A percentile compares a stretch with the other conserved stretches of the same genome.
phyloP scores from a whole-genome alignment of 2,329 filamentous ascomycete genomes.

The Fusarium ambrosium region DNA sequence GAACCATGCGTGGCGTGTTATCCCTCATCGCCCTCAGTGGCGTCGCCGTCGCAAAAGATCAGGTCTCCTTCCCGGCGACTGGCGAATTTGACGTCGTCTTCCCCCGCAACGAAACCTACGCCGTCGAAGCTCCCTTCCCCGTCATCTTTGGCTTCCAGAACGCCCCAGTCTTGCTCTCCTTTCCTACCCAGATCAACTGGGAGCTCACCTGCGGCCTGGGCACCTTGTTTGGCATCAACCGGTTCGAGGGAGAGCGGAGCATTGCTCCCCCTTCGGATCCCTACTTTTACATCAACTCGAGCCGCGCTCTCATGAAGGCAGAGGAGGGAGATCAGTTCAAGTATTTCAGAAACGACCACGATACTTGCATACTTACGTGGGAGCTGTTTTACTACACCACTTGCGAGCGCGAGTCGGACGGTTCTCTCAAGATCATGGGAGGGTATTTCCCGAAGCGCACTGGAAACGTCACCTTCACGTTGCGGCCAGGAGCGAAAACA shows the following conservation, averaged over 20 bases:
- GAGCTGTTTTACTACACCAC: constrained; percentile 23
- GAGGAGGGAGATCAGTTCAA: constrained; percentile 26
- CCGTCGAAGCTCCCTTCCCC: constrained; percentile 27
- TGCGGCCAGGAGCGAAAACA: constrained; percentile 19
- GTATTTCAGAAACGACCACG: constrained; percentile 25
- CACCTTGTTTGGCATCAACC: constrained; percentile 23
- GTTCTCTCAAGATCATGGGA: constrained; percentile 20
- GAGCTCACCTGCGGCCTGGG: constrained; percentile 14
- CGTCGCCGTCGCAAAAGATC: constrained; percentile 12
- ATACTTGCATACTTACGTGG: constrained; percentile 24
- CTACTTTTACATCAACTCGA: constrained; percentile 31
- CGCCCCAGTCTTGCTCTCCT: constrained; percentile 24
- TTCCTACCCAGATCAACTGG: constrained; percentile 25
- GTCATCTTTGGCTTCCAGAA: constrained; percentile 36
- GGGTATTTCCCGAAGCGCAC: constrained; percentile 15
- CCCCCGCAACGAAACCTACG: constrained; percentile 30
- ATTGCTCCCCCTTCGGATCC: constrained; percentile 12
- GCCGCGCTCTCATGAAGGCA: constrained; percentile 15
- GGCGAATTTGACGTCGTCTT: constrained; percentile 34
- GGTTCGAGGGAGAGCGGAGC: constrained; percentile 13
- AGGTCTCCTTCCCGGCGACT: constrained; percentile 22
- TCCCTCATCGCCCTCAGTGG: background rate
- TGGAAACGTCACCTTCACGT: constrained; percentile 17
- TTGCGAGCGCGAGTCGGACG: constrained; percentile 21
- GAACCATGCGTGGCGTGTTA: background rate